Base-by-base conservation (phyloP, 2,329 filamentous ascomycete species). In the Talaromyces verruculosus region DNA sequence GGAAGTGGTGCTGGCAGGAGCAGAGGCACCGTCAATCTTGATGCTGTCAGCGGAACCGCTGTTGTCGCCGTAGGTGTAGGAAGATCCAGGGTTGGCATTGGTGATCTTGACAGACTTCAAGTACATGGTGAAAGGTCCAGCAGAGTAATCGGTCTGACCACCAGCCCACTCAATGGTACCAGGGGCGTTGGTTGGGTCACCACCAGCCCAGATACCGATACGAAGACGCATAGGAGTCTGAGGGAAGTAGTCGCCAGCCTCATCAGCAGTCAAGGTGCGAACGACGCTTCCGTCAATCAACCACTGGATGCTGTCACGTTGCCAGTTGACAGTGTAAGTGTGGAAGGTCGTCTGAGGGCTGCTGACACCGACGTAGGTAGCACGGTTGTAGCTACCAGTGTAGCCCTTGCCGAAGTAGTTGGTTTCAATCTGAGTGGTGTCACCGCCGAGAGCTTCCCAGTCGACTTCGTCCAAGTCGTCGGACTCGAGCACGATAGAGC, bases 391-490 rank as follows among this genome's bases (percentile, higher is more conserved):
- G 3, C 74, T 71, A 30, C 86, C 89, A 0, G 91, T 93, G 72
- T 92, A 85, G 64, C 94, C 95, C 81, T 98, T 97, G 78, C 93
- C 92, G 72, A 98, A 99, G 82, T 96, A 99, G 81, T 99, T 98
- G 73, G 90, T 91, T 80, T 98, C 93, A 39, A 80, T 75, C 61
- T 74, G 68, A 45, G 69, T 72, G 22, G 70, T 74, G 61, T 77
- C 72, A 30, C 75, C 72, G 57, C 79, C 79, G 55, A 80, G 67
- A 65, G 72, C 73, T 69, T 79, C 77, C 83, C 95, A 91, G 79
- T 99, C 95, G 74, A 99, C 94, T 82, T 99, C 95, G 79, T 99
- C 95, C 43, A 97, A 87, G 73, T 87, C 87, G 78, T 98, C 93
- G n/a, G 93, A 97, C 80, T 96, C 89, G 68, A 99, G 83, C 15